phyloP scores from a whole-genome alignment of 108 stramenopile genomes.

The Seminavis robusta region DNA sequence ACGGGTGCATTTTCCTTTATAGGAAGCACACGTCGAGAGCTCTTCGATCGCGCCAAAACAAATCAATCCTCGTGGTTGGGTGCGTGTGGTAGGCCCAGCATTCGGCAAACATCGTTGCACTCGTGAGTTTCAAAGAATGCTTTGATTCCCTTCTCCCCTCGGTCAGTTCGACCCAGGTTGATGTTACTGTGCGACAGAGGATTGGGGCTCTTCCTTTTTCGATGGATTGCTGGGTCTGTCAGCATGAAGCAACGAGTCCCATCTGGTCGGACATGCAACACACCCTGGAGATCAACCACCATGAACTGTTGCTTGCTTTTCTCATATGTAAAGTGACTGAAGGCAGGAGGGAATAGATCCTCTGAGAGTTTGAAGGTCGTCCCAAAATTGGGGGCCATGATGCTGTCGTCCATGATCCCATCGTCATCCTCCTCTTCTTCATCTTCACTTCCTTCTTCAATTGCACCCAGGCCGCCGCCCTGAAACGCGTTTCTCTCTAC shows the following conservation, averaged over 20 bases:
- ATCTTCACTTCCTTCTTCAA: constrained; percentile 33
- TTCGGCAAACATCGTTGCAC: constrained; percentile 32
- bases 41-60: no score
- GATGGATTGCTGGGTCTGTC: constrained; percentile 50
- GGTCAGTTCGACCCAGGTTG: constrained; percentile 38
- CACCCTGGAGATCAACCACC: constrained; percentile 52
- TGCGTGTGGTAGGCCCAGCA: no score
- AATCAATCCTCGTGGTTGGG: not conserved
- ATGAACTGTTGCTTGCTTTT: constrained; percentile 29
- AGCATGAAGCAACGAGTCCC: constrained; percentile 24
- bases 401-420: constrained; percentile 4
- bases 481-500: not conserved
- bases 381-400: not conserved
- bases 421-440: constrained; percentile 15
- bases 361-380: not conserved
- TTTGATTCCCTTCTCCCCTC: constrained; percentile 34
- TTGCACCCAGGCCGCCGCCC: constrained; percentile 21
- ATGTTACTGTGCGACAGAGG: not conserved
- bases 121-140: constrained; percentile 39
- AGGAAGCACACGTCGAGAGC: no score
- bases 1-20: no score
- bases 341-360: constrained; percentile 34
- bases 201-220: constrained; percentile 3
- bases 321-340: constrained; percentile 45
- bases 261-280: constrained; percentile 15